Conservation (phyloP, 176 grass and related monocot species). For the Lolium perenne region DNA sequence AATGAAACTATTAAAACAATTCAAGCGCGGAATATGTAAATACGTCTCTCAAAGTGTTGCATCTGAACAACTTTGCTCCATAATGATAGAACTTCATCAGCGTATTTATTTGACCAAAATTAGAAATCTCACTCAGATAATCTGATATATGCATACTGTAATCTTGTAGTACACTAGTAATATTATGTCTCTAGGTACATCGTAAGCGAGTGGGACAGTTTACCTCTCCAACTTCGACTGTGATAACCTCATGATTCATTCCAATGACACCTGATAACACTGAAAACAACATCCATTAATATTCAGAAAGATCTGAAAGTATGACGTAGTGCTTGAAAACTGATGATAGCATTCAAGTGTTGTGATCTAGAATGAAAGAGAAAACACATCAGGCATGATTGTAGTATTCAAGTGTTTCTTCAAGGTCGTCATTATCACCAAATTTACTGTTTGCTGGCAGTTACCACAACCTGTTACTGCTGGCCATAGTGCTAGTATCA, state of each 20-base stretch:
- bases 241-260: slow-evolving; percentile 73
- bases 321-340: neutral
- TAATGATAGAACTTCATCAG: neutral
- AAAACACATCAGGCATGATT: neutral
- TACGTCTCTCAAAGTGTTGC: too few species aligned
- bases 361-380: neutral
- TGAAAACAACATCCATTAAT: slow-evolving; percentile 28
- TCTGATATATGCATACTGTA: neutral
- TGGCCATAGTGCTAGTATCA: too few species aligned
- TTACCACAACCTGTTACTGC: too few species aligned
- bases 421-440: neutral
- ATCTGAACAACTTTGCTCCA: too few species aligned
- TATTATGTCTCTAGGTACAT: neutral
- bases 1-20: too few species aligned
- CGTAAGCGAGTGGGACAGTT: neutral
- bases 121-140: slow-evolving; percentile 14
- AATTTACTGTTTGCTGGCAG: neutral
- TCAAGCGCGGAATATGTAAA: neutral
- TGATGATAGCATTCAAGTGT: neutral
- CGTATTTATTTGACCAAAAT: neutral
- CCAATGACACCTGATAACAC: slow-evolving; percentile 50
- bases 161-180: neutral
- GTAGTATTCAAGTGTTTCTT: too few species aligned
- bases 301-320: neutral
- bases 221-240: slow-evolving; percentile 88